These are phyloP conservation scores for Lotmaria passim DNA, from an alignment of 208 protist species.

Conservation along the genomic window DNA sequence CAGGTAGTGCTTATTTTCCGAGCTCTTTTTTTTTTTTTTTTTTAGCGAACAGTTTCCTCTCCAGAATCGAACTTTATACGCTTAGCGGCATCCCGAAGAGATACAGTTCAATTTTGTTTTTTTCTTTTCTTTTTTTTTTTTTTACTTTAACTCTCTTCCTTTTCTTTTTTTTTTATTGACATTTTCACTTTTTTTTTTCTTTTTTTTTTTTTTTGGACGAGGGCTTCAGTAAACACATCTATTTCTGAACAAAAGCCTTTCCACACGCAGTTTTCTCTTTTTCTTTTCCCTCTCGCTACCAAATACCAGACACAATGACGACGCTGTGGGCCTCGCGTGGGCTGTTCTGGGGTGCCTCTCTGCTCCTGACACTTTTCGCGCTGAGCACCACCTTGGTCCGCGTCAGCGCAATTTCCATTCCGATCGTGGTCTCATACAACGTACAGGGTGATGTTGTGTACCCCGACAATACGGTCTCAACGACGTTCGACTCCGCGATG, in stretches of 20 bases:
- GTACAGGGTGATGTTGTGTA: not conserved
- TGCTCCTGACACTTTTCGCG: not conserved
- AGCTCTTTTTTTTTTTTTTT: too few species aligned
- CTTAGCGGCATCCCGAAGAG: too few species aligned
- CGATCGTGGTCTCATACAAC: constrained; percentile 4
- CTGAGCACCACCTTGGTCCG: not conserved
- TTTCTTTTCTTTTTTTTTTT: not conserved
- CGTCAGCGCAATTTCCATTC: not conserved
- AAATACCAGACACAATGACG: too few species aligned
- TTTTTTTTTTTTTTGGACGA: too few species aligned
- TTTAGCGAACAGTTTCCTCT: too few species aligned
- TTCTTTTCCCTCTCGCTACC: not conserved
- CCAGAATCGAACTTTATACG: too few species aligned
- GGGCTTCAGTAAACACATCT: too few species aligned
- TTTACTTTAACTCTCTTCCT: not conserved
- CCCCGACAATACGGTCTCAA: not conserved
- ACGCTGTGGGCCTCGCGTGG: too few species aligned
- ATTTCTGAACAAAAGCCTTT: not conserved
- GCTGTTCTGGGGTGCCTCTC: not conserved
- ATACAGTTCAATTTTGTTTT: not conserved
- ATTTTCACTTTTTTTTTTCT: not conserved
- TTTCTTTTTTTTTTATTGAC: not conserved
- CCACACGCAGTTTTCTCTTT: not conserved
- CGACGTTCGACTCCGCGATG: not conserved
- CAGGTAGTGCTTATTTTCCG: too few species aligned